Evolutionary conservation across 129 eudicot species (phyloP).

Genomic region (Artemisia annua): DNA sequence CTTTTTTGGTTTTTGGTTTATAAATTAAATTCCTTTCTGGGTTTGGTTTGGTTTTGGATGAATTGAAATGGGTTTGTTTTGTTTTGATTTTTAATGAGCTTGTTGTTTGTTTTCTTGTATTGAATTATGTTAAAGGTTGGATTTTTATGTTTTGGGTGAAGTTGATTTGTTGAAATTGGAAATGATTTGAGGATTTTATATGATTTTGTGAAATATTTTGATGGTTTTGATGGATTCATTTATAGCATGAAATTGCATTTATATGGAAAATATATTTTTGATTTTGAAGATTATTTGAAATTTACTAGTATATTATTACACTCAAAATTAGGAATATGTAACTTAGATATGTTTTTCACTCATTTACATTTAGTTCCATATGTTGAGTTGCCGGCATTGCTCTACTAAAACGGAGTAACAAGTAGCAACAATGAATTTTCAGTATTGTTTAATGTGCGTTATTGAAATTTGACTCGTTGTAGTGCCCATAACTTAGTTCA

Average conservation of each 20-base stretch:
- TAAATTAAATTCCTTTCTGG: constrained; percentile 6
- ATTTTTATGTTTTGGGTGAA: constrained; percentile 4
- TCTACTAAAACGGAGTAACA: no score
- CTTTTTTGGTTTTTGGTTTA: not conserved
- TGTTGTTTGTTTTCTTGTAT: constrained; percentile 1
- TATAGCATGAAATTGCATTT: not conserved
- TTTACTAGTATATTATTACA: not conserved
- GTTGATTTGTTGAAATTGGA: not conserved
- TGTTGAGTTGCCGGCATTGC: not conserved
- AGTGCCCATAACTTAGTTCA: no score
- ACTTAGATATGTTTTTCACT: not conserved
- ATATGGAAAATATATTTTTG: not conserved
- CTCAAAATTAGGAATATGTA: not conserved
- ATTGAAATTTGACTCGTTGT: not conserved
- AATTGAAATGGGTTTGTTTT: constrained; percentile 8
- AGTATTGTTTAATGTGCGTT: not conserved
- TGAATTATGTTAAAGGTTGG: constrained; percentile 12
- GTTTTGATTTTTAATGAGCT: not conserved
- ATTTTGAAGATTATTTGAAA: not conserved
- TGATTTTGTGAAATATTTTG: constrained; percentile 12
- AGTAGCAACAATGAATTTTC: not conserved
- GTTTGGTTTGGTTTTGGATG: constrained; percentile 4
- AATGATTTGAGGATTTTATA: not conserved
- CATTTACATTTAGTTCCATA: not conserved
- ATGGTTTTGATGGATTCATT: constrained; percentile 2